A percentile compares a stretch with the other conserved stretches of the same genome.
phyloP scores from a whole-genome alignment of 805 yeast genomes.

The Clavispora asparagi region DNA sequence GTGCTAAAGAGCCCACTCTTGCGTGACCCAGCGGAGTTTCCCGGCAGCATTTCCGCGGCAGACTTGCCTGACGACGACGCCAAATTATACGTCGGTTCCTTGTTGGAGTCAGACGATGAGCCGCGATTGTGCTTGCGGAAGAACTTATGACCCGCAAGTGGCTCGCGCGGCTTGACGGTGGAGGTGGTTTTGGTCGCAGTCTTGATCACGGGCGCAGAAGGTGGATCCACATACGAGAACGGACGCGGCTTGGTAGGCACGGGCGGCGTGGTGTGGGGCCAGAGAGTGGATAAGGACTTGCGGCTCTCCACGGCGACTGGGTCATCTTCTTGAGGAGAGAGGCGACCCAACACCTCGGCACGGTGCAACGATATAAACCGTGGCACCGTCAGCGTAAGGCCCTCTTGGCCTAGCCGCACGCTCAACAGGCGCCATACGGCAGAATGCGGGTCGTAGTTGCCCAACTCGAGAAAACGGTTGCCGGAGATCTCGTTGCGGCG shows the following conservation, averaged over 20 bases:
- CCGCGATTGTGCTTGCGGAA: constrained; percentile 63
- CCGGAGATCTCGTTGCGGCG: constrained; percentile 53
- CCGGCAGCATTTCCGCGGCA: not conserved
- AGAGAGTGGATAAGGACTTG: constrained; percentile 28
- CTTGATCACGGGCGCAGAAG: constrained; percentile 1
- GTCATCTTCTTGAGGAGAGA: constrained; percentile 10
- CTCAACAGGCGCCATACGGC: constrained; percentile 43
- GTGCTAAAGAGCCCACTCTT: constrained; percentile 37
- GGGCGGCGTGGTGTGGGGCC: constrained; percentile 18
- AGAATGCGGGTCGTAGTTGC: constrained; percentile 53
- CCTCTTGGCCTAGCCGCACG: constrained; percentile 30
- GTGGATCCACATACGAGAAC: constrained; percentile 33
- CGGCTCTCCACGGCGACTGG: constrained; percentile 23
- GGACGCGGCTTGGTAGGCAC: constrained; percentile 29
- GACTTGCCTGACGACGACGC: not conserved
- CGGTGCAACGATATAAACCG: constrained; percentile 50
- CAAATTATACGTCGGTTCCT: constrained; percentile 1
- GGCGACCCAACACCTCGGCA: constrained; percentile 6
- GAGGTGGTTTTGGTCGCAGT: not conserved
- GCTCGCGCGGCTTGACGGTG: not conserved
- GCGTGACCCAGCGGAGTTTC: constrained; percentile 5
- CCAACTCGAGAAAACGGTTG: constrained; percentile 57
- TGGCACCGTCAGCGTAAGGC: constrained; percentile 48
- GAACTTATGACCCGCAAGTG: constrained; percentile 32
- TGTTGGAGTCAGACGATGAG: constrained; percentile 32